Evolutionary conservation across 2,329 filamentous ascomycete species (phyloP).

Genomic region (Fusarium aywerte): DNA sequence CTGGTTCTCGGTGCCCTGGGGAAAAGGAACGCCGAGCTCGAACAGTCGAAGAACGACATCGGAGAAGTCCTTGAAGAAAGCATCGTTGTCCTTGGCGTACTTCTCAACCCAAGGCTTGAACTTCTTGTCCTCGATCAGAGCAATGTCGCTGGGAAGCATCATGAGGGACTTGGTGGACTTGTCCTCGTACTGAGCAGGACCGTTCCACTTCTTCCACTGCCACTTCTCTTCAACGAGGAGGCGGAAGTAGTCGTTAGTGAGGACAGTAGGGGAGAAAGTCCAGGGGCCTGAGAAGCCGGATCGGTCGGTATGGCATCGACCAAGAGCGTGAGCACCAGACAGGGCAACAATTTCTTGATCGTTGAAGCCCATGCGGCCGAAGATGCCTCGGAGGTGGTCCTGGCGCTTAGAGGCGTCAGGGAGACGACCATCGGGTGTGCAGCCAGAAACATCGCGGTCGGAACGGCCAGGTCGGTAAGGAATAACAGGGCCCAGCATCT

Average conservation of each 20-base stretch:
- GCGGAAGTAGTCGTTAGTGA: constrained; percentile 96
- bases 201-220: constrained; percentile 90
- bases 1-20: constrained; percentile 66
- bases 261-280: constrained; percentile 89
- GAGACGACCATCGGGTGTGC: constrained; percentile 91
- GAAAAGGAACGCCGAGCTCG: constrained; percentile 93
- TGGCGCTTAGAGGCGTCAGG: constrained; percentile 82
- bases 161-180: constrained; percentile 87
- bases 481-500: constrained; percentile 90
- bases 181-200: constrained; percentile 89
- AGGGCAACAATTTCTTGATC: constrained; percentile 97
- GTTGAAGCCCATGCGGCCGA: constrained; percentile 97
- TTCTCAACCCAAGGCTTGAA: constrained; percentile 84
- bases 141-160: constrained; percentile 97
- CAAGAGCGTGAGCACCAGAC: constrained; percentile 84
- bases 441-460: constrained; percentile 82
- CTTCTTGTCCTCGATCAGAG: constrained; percentile 85
- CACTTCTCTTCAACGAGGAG: constrained; percentile 93
- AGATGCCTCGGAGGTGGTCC: constrained; percentile 89
- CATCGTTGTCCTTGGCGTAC: constrained; percentile 90
- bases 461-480: constrained; percentile 88
- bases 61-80: constrained; percentile 94
- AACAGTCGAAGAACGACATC: constrained; percentile 84
- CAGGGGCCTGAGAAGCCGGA: constrained; percentile 90
- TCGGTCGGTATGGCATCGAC: constrained; percentile 89